Percentiles rank a stretch among this genome's conserved stretches.
These are phyloP conservation scores for Wickerhamomyces sp. DNA, from an alignment of 1,139 yeast genomes.

Conservation along the genomic window DNA sequence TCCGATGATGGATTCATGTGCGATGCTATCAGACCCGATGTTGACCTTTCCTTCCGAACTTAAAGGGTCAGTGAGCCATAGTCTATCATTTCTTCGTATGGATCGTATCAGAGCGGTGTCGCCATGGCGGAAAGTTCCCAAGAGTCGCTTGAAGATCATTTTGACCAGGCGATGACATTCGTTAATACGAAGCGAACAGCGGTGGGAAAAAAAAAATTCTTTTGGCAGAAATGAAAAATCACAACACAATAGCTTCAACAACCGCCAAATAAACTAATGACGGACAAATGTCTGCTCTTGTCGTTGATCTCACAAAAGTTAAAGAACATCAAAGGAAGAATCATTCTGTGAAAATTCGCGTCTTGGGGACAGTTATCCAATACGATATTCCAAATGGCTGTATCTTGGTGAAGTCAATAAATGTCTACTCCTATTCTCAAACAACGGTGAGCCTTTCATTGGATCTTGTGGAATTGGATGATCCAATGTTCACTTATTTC, in stretches of 20 bases:
- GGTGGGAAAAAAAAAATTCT: too few relatives aligned
- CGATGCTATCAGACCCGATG: constrained; percentile 26
- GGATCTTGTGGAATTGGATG: constrained; percentile 4
- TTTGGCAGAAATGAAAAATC: too few relatives aligned
- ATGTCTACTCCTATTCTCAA: constrained; percentile 6
- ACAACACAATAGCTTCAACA: too few relatives aligned
- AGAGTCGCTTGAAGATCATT: not conserved
- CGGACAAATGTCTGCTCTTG: constrained; percentile 14
- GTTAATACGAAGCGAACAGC: too few relatives aligned
- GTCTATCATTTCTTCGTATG: constrained; percentile 15
- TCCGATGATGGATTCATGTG: constrained; percentile 32
- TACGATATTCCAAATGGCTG: constrained; percentile 20
- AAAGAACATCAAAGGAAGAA: constrained; percentile 8
- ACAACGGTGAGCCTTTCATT: constrained; percentile 8
- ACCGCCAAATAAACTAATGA: not conserved
- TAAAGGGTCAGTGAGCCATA: constrained; percentile 23
- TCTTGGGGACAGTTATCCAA: constrained; percentile 25
- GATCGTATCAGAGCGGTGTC: constrained; percentile 17
- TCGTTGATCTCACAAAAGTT: constrained; percentile 12
- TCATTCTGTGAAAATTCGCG: constrained; percentile 21
- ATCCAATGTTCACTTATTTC: constrained; percentile 15
- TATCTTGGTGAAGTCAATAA: constrained; percentile 11
- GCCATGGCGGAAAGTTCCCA: constrained; percentile 1
- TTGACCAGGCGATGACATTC: not conserved
- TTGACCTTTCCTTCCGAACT: constrained; percentile 14